Evolutionary conservation across 805 yeast species (phyloP).

Genomic region (Clavispora vitiphila): DNA sequence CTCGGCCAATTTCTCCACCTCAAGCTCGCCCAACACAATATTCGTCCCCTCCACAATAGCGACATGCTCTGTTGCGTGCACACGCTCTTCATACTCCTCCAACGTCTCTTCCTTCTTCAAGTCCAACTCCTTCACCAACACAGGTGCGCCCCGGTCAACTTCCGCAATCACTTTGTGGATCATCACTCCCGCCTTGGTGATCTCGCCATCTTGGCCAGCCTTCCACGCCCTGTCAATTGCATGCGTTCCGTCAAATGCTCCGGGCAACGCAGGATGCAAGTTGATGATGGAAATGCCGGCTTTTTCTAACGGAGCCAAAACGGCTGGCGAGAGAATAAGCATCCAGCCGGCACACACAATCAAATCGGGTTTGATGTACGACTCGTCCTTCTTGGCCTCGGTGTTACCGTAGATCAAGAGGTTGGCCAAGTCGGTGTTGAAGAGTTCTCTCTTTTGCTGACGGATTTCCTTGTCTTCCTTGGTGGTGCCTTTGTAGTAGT

Average conservation of each 20-base stretch:
- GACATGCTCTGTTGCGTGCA: constrained; percentile 77
- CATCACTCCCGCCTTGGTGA: constrained; percentile 85
- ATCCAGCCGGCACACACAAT: constrained; percentile 99
- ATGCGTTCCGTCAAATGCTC: constrained; percentile 94
- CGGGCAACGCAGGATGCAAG: constrained; percentile 95
- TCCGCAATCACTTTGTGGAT: constrained; percentile 94
- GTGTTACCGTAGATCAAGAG: constrained; percentile 49
- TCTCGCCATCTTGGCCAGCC: constrained; percentile 83
- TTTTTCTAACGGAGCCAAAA: constrained; percentile 58
- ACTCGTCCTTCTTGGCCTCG: constrained; percentile 23
- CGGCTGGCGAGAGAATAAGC: constrained; percentile 79
- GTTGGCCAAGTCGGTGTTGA: constrained; percentile 75
- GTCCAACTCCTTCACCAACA: constrained; percentile 74
- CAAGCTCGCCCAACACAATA: constrained; percentile 45
- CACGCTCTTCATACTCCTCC: constrained; percentile 75
- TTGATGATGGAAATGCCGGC: constrained; percentile 77
- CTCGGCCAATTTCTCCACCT: neutral
- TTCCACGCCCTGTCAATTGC: constrained; percentile 96
- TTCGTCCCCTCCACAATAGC: constrained; percentile 93
- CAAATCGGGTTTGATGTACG: constrained; percentile 62
- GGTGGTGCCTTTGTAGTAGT: constrained; percentile 69
- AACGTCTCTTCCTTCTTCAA: constrained; percentile 68
- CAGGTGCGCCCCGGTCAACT: constrained; percentile 90
- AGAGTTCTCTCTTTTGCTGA: constrained; percentile 55
- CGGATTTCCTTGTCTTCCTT: constrained; percentile 62